Evolutionary conservation across 73 alveolate species (phyloP).

Genomic region (Paramecium sexaurelia): DNA sequence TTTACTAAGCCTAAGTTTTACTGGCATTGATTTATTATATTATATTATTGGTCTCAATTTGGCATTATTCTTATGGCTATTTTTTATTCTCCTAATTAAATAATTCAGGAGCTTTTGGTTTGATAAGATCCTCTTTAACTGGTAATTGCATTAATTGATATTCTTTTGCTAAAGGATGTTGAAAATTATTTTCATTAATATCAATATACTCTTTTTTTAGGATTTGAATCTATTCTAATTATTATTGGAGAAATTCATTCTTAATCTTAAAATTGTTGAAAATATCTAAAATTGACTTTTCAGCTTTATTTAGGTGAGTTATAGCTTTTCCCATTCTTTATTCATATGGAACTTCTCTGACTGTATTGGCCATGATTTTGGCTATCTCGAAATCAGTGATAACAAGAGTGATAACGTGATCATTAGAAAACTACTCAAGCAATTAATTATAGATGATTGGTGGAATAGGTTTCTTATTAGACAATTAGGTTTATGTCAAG

Average conservation of each 20-base stretch:
- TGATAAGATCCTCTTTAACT: neutral
- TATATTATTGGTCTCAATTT: neutral
- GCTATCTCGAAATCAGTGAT: neutral
- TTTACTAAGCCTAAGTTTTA: neutral
- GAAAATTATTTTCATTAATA: neutral
- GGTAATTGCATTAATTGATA: neutral
- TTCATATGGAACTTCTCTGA: neutral
- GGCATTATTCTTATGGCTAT: neutral
- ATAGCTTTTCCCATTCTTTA: constrained; percentile 24
- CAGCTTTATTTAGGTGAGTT: neutral
- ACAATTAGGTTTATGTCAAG: neutral
- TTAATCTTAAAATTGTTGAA: neutral
- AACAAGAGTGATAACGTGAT: neutral
- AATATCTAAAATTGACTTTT: neutral
- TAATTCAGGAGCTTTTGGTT: neutral
- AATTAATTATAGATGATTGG: neutral
- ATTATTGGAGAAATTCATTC: neutral
- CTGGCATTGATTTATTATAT: neutral
- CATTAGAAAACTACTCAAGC: neutral
- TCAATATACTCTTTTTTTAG: neutral
- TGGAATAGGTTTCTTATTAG: neutral
- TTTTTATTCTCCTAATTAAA: neutral
- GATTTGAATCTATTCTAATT: neutral
- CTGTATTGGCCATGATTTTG: neutral
- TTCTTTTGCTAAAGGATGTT: neutral